phyloP scores from a whole-genome alignment of 2,329 filamentous ascomycete genomes.

The Cytospora leucostoma region DNA sequence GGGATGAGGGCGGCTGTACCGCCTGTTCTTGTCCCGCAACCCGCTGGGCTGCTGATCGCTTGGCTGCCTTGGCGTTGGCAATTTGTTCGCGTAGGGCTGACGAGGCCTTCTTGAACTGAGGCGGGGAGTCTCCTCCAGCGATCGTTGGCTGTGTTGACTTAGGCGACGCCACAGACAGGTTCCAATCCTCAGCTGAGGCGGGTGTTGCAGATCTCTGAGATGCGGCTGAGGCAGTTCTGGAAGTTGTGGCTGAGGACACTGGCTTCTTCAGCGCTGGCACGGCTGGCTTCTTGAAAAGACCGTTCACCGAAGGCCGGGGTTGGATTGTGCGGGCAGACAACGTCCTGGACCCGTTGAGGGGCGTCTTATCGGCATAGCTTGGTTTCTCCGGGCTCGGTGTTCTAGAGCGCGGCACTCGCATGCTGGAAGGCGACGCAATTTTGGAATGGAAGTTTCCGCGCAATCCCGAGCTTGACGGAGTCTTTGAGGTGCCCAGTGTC shows the following conservation, averaged over 20 bases:
- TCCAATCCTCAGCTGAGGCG: constrained; percentile 40
- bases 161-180: constrained; percentile 40
- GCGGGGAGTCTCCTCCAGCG: constrained; percentile 34
- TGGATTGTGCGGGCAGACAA: constrained; percentile 49
- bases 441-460: constrained; percentile 34
- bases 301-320: constrained; percentile 54
- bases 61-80: constrained; percentile 85
- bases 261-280: constrained; percentile 42
- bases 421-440: constrained; percentile 39
- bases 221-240: constrained; percentile 43
- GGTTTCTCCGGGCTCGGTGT: constrained; percentile 46
- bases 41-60: constrained; percentile 44
- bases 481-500: constrained; percentile 39
- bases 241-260: constrained; percentile 33
- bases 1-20: constrained; percentile 17
- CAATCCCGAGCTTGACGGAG: constrained; percentile 36
- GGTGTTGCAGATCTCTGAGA: constrained; percentile 42
- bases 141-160: constrained; percentile 41
- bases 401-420: constrained; percentile 35
- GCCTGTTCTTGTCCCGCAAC: constrained; percentile 27
- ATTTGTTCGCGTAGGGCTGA: constrained; percentile 84
- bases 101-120: constrained; percentile 66
- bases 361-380: constrained; percentile 32
- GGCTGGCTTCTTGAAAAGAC: constrained; percentile 58
- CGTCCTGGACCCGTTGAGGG: constrained; percentile 50